phyloP scores from a whole-genome alignment of 1,139 yeast species.

The Geotrichum carabidarum region DNA sequence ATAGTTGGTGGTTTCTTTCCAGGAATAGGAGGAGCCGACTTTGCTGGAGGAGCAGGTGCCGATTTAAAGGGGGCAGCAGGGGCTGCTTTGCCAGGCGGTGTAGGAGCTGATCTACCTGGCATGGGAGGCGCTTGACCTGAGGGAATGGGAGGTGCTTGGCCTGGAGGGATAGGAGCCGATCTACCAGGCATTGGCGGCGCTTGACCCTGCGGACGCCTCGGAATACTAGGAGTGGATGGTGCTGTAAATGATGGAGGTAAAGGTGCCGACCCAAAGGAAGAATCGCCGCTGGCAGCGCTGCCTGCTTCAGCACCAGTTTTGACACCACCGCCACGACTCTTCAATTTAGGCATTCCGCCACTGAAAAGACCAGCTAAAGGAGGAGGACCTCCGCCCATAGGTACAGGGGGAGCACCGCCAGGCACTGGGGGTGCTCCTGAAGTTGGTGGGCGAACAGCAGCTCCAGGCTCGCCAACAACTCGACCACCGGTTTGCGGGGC shows the following conservation, averaged over 20 bases:
- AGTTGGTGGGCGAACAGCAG: conserved; percentile 30
- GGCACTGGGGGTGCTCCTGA: conserved; percentile 40
- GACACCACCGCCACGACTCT: conserved; percentile 49
- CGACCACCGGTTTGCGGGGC: conserved; percentile 49
- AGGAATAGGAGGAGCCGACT: conserved; percentile 19
- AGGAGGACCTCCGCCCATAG: conserved; percentile 36
- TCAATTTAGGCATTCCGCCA: conserved; percentile 78
- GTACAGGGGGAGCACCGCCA: conserved; percentile 19
- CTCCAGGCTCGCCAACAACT: conserved; percentile 27
- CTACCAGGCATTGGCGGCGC: conserved; percentile 24
- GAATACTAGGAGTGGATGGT: conserved; percentile 25
- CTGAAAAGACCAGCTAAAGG: conserved; percentile 72
- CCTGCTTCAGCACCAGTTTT: conserved; percentile 38
- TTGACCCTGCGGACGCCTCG: conserved; percentile 24
- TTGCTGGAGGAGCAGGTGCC: conserved; percentile 13
- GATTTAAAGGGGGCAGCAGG: conserved; percentile 4
- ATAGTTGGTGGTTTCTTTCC: conserved; percentile 19
- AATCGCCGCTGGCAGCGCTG: conserved; percentile 24
- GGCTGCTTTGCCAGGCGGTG: conserved; percentile 7
- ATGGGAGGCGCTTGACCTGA: conserved; percentile 34
- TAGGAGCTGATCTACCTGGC: conserved; percentile 24
- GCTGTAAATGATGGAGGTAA: conserved; percentile 30
- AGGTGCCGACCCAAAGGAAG: conserved; percentile 31
- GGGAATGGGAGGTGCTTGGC: conserved; percentile 30
- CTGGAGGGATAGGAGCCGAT: conserved; percentile 37